phyloP scores from a whole-genome alignment of 2,329 filamentous ascomycete species.

The Rhynchosporium agropyri region DNA sequence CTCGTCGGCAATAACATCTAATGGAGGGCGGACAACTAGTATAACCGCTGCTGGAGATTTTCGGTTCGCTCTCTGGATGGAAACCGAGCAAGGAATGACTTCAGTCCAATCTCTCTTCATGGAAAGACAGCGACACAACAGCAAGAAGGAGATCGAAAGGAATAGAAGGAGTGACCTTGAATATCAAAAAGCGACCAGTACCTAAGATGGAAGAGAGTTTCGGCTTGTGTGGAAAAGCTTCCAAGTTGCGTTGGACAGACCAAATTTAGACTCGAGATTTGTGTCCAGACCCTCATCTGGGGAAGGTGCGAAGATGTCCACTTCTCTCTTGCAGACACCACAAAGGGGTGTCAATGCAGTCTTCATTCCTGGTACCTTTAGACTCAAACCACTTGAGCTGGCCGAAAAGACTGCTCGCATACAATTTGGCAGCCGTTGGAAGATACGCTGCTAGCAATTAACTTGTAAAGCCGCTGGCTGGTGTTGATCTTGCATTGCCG shows the following conservation, averaged over 20 bases:
- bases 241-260: not conserved
- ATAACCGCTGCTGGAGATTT: too few species aligned
- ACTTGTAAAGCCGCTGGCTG: not conserved
- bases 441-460: not conserved
- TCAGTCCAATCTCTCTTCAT: too few species aligned
- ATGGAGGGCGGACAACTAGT: not conserved
- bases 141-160: not conserved
- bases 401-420: not conserved
- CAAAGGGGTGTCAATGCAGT: not conserved
- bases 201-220: not conserved
- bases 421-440: not conserved
- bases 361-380: too few species aligned
- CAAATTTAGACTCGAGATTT: constrained; percentile 1
- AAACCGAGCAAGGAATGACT: too few species aligned
- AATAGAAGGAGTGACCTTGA: not conserved
- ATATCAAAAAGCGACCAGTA: not conserved
- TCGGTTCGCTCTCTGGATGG: too few species aligned
- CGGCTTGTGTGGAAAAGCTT: not conserved
- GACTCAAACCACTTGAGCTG: not conserved
- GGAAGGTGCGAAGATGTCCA: constrained; percentile 1
- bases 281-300: not conserved
- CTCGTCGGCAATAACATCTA: not conserved
- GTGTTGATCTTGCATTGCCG: not conserved
- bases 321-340: not conserved
- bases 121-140: not conserved